phyloP scores from a whole-genome alignment of 768 basidiomycete species.

The Rhizopogon vinicolor region DNA sequence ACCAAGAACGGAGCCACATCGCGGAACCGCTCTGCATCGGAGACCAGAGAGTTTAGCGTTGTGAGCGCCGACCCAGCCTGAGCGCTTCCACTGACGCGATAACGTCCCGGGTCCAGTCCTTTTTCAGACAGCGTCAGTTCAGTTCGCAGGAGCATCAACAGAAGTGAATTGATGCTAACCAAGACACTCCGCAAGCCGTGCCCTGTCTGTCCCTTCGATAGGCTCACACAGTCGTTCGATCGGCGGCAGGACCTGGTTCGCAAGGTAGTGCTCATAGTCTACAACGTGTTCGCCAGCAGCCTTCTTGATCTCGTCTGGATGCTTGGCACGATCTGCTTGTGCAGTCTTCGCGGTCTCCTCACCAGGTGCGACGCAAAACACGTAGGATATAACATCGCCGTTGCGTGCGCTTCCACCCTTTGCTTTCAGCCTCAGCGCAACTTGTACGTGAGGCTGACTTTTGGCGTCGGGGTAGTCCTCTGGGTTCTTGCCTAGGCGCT shows the following conservation, averaged over 20 bases:
- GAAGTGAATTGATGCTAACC: slow-evolving; percentile 42
- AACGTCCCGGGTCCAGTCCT: slow-evolving; percentile 64
- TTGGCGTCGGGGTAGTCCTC: slow-evolving; percentile 97
- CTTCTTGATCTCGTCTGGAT: slow-evolving; percentile 87
- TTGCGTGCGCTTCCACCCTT: slow-evolving; percentile 74
- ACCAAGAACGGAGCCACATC: slow-evolving; percentile 69
- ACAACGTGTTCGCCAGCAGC: slow-evolving; percentile 61
- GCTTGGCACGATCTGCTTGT: slow-evolving; percentile 87
- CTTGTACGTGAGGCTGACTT: slow-evolving; percentile 94
- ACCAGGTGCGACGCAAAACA: slow-evolving; percentile 82
- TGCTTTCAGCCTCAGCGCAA: slow-evolving; percentile 85
- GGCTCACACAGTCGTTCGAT: slow-evolving; percentile 94
- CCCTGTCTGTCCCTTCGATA: slow-evolving; percentile 91
- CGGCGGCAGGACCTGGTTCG: slow-evolving; percentile 89
- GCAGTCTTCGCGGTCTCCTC: slow-evolving; percentile 65
- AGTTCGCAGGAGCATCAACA: neutral
- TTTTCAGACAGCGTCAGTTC: neutral
- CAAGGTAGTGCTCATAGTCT: slow-evolving; percentile 89
- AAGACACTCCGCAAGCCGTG: slow-evolving; percentile 91
- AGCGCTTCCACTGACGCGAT: slow-evolving; percentile 34
- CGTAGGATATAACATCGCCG: slow-evolving; percentile 94
- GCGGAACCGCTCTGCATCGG: slow-evolving; percentile 84
- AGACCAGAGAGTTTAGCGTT: slow-evolving; percentile 83
- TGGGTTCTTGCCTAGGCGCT: slow-evolving; percentile 95
- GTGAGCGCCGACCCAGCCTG: slow-evolving; percentile 64